These are phyloP conservation scores for Colletotrichum liaoningense DNA, from an alignment of 2,329 filamentous ascomycete genomes.

Conservation along the genomic window DNA sequence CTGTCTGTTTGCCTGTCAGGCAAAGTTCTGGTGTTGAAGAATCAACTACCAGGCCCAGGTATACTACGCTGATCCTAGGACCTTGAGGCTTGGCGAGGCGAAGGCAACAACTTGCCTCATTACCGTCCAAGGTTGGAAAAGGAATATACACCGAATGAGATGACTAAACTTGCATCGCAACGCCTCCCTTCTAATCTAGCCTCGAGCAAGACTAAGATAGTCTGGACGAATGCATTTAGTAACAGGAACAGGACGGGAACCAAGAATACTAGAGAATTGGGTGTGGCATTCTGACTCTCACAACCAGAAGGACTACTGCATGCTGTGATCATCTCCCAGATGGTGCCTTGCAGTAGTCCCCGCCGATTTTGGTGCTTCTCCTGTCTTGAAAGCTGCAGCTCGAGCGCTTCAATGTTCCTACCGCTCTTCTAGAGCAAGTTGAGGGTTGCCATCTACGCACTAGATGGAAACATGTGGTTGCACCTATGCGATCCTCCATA, in stretches of 20 bases:
- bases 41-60: neutral
- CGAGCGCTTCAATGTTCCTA: conserved; percentile 23
- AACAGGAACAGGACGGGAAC: conserved; percentile 1
- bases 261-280: neutral
- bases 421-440: conserved; percentile 4
- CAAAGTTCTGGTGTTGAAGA: neutral
- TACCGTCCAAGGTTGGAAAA: conserved; percentile 3
- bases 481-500: conserved; percentile 10
- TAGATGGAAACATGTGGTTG: conserved; percentile 24
- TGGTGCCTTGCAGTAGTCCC: conserved; percentile 36
- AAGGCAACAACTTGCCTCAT: conserved; percentile 9
- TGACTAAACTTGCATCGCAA: conserved; percentile 12
- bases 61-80: neutral
- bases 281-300: conserved; percentile 4
- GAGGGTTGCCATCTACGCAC: neutral
- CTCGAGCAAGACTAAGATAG: conserved; percentile 8
- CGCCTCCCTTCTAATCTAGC: conserved; percentile 22
- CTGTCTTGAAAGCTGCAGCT: conserved; percentile 35
- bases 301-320: conserved; percentile 7
- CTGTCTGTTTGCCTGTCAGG: conserved; percentile 19
- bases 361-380: conserved; percentile 26
- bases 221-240: conserved; percentile 20
- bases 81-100: conserved; percentile 15
- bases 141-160: neutral
- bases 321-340: conserved; percentile 21